phyloP scores from a whole-genome alignment of 2,329 filamentous ascomycete genomes.

The Colletotrichum australisinense region DNA sequence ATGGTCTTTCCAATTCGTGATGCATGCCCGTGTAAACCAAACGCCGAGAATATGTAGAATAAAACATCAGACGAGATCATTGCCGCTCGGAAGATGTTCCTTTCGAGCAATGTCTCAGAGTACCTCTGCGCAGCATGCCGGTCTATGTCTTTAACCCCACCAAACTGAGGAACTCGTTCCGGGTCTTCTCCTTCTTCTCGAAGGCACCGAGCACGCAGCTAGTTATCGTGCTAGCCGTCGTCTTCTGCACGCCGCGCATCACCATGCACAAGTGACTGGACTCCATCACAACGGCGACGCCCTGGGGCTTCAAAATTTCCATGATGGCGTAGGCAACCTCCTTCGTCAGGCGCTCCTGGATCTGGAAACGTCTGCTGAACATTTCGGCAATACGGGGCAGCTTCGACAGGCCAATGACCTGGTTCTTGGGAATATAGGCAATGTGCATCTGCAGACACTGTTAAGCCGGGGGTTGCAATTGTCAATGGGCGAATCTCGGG shows the following conservation, averaged over 20 bases:
- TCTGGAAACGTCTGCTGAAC: constrained; percentile 92
- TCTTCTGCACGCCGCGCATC: constrained; percentile 98
- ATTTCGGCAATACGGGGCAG: constrained; percentile 96
- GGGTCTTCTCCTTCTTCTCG: constrained; percentile 89
- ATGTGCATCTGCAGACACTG: constrained; percentile 85
- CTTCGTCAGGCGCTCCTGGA: constrained; percentile 95
- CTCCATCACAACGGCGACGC: constrained; percentile 97
- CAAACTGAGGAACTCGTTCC: constrained; percentile 94
- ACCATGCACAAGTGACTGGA: constrained; percentile 98
- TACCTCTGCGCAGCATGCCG: background rate
- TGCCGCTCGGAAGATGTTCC: background rate
- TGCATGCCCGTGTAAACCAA: constrained; percentile 26
- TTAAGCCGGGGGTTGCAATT: background rate
- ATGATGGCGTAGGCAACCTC: constrained; percentile 95
- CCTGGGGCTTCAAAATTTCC: constrained; percentile 92
- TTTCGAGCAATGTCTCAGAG: constrained; percentile 2
- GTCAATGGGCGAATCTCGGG: background rate
- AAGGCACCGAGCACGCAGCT: constrained; percentile 98
- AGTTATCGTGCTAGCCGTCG: constrained; percentile 86
- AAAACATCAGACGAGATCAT: background rate
- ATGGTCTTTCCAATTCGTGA: constrained; percentile 34
- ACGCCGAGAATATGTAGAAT: constrained; percentile 30
- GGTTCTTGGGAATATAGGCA: constrained; percentile 92
- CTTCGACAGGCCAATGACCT: constrained; percentile 95
- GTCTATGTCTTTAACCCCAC: constrained; percentile 65